Conservation (phyloP, 2,329 filamentous ascomycete genomes). For the Canariomyces notabilis region DNA sequence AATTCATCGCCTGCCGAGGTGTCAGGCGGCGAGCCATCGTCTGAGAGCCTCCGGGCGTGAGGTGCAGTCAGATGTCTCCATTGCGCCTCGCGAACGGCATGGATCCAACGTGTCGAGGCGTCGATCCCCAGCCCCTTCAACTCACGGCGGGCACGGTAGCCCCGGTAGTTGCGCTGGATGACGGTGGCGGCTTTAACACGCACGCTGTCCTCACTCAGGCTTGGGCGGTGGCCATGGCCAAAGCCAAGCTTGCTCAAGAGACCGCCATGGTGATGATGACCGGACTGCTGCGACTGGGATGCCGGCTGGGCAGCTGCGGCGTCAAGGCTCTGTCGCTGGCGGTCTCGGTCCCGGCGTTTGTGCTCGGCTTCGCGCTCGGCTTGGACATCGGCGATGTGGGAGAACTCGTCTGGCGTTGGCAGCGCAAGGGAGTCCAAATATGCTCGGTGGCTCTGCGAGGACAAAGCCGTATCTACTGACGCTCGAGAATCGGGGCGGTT, state of each 20-base stretch:
- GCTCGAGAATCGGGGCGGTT: background rate
- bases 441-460: constrained; percentile 13
- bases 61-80: constrained; percentile 49
- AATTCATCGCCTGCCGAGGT: constrained; percentile 4
- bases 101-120: constrained; percentile 65
- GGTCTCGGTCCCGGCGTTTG: constrained; percentile 21
- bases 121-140: constrained; percentile 64
- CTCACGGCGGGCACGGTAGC: constrained; percentile 67
- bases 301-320: background rate
- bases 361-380: constrained; percentile 22
- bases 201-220: constrained; percentile 21
- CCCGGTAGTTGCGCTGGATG: constrained; percentile 70
- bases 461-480: constrained; percentile 6
- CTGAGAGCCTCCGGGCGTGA: constrained; percentile 27
- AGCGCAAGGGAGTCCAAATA: constrained; percentile 23
- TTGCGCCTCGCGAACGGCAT: constrained; percentile 56
- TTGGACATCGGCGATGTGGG: constrained; percentile 23
- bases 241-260: constrained; percentile 12
- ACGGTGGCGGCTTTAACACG: constrained; percentile 46
- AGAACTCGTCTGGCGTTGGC: constrained; percentile 22
- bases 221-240: constrained; percentile 6
- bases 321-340: constrained; percentile 18
- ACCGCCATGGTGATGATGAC: constrained; percentile 11
- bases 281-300: background rate
- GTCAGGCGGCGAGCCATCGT: background rate